Base-by-base conservation (phyloP, 1,284 basidiomycete species). In the Irpex sp. region DNA sequence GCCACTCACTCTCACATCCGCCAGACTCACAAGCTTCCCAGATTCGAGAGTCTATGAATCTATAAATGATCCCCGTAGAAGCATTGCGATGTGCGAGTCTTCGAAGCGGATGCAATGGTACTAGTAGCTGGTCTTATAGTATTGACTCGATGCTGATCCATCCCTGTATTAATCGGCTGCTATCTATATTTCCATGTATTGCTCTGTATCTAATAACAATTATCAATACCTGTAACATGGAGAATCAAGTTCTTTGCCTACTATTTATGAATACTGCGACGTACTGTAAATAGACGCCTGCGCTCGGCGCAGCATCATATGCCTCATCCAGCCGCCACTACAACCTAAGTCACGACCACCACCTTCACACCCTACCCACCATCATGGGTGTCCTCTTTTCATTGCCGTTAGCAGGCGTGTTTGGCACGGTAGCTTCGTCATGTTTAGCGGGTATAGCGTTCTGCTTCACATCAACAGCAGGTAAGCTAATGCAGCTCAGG, bases 381-480 rank as follows among this genome's bases (percentile, higher is more conserved):
- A 62, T 64, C 61, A 93, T 93, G 91, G 91, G 91, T 58, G 79
- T 93, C 7, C 77, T 96, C 55, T 75, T 98, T 61, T 96, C 94
- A 57, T 80, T 99, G 21, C 96, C 96, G 9, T 73, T 98, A 23
- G 84, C 91, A 54, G 93, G 94, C 56, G 81, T 87, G 14, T 74
- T 93, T 52, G 85, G 87, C 37, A 84, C 91, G 0, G 80, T 97
- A 55, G 93, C 82, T 1, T 82, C 90, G 18, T 93, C 94, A 73
- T 89, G 88, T 68, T 76, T 93, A 28, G 89, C 90, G 12, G 93
- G 93, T 58, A 71, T 93, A 48, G 89, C 90, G 0, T 93, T 91
- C 75, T 92, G 82, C 73, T 91, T 84, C 73, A 91, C 91, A 7
- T 93, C 90, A 55, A 92, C 89, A 45, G 93, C 93, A 69, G 91